phyloP scores from a whole-genome alignment of 768 basidiomycete genomes.

The Hemileccinum impolitum region DNA sequence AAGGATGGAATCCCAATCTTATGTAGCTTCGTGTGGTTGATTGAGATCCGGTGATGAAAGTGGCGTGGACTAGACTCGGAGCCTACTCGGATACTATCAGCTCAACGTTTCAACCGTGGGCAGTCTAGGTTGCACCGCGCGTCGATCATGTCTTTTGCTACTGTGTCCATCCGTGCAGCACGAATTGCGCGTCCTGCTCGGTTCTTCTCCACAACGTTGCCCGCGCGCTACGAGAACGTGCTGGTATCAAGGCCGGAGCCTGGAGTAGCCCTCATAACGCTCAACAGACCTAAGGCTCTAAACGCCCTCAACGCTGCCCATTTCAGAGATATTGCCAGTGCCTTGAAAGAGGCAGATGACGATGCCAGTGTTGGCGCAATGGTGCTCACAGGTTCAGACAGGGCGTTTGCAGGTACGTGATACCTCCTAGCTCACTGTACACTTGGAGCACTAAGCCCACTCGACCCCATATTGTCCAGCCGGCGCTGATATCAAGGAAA shows the following conservation, averaged over 20 bases:
- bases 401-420: conserved; percentile 84
- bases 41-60: too few species aligned
- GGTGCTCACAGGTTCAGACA: conserved; percentile 89
- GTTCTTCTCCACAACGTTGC: conserved; percentile 28
- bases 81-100: too few species aligned
- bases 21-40: background rate
- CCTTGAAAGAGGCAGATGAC: conserved; percentile 63
- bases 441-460: background rate
- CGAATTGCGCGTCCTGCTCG: conserved; percentile 9
- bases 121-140: background rate
- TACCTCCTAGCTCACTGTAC: background rate
- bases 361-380: conserved; percentile 77
- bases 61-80: too few species aligned
- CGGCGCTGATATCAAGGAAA: conserved; percentile 98
- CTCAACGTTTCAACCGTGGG: background rate
- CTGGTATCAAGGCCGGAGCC: conserved; percentile 66
- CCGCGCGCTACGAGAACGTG: conserved; percentile 56
- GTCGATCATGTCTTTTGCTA: conserved; percentile 18
- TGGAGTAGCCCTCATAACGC: conserved; percentile 72
- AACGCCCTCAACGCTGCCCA: conserved; percentile 85
- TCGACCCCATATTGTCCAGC: conserved; percentile 46
- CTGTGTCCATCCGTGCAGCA: conserved; percentile 1
- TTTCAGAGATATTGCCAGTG: conserved; percentile 78
- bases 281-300: conserved; percentile 86
- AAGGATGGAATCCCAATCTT: background rate